These are phyloP conservation scores for Zhuliangozyma parablackwelliae DNA, from an alignment of 1,139 yeast species.

Conservation along the genomic window DNA sequence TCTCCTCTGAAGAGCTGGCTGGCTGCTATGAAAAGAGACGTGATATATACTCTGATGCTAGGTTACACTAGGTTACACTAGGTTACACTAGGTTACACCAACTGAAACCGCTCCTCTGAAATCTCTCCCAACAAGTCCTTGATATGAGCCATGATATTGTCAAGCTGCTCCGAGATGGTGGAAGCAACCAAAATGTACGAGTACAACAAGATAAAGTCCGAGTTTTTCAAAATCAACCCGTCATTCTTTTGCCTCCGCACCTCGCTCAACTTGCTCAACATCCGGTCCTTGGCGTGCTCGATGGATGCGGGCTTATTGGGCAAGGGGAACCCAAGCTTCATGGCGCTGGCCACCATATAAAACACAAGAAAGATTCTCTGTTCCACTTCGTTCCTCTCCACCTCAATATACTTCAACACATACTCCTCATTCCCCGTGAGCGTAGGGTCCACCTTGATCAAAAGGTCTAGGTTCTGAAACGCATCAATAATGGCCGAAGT, in stretches of 20 bases:
- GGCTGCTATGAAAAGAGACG: too few species aligned
- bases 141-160: constrained; percentile 49
- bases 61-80: background rate
- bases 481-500: constrained; percentile 72
- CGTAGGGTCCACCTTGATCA: constrained; percentile 59
- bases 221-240: constrained; percentile 37
- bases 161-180: constrained; percentile 61
- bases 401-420: constrained; percentile 51
- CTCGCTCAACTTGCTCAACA: constrained; percentile 59
- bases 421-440: constrained; percentile 51
- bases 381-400: constrained; percentile 65
- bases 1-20: too few species aligned
- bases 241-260: constrained; percentile 30
- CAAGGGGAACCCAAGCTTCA: constrained; percentile 70
- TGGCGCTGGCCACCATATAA: constrained; percentile 74
- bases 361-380: constrained; percentile 68
- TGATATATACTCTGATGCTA: too few species aligned
- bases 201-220: constrained; percentile 72
- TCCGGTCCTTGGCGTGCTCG: constrained; percentile 67
- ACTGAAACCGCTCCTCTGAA: constrained; percentile 48
- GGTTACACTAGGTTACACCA: constrained; percentile 22
- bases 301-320: constrained; percentile 78
- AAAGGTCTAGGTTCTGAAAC: constrained; percentile 64
- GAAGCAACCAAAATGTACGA: constrained; percentile 71
- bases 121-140: constrained; percentile 62